Base-by-base conservation (phyloP, 2,329 filamentous ascomycete species). In the Thielaviopsis populi region DNA sequence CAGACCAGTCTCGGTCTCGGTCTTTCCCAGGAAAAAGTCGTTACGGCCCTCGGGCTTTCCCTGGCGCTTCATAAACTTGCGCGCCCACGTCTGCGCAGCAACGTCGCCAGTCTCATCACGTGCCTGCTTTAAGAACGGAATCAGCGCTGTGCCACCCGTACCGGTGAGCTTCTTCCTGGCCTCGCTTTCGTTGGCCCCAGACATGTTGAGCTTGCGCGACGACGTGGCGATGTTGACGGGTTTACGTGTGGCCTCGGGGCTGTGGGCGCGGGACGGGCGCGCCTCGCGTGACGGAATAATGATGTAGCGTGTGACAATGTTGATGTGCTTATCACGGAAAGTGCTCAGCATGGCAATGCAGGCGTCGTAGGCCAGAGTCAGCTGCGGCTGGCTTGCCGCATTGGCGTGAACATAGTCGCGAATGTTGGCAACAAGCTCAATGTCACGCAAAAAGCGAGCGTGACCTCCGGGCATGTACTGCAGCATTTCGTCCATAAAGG, bases 401-500 rank as follows among this genome's bases (percentile, higher is more conserved):
- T 71, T 73, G 68, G 88, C 82, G 27, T 66, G 54, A 60, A 96
- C 91, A 69, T 87, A 97, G 19, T 86, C 80, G 37, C 90, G 88
- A 69, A 99, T 90, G 71, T 97, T 97, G 69, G 92, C 85, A 3
- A 96, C 85, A 17, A 78, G 78, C 60, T 83, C 80, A 13, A 96
- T 85, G 67, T 95, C 87, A 68, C 88, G 82, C 2, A 99, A 80
- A 75, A 99, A 99, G 48, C 88, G 85, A 2, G 91, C 87, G 71
- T 99, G 94, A 0, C 88, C 83, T 0, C 91, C 92, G 0, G 94
- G 94, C 94, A 99, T 99, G 75, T 99, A 99, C 56, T 83, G 83
- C 65, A 92, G 87, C 94, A 99, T 99, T 68, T 99, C 94, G 71
- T 88, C 84, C 71, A 99, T 92, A 76, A 99, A 99, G 70, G 94